Conservation (phyloP, 2,329 filamentous ascomycete genomes). For the Aspergillus intermedius region DNA sequence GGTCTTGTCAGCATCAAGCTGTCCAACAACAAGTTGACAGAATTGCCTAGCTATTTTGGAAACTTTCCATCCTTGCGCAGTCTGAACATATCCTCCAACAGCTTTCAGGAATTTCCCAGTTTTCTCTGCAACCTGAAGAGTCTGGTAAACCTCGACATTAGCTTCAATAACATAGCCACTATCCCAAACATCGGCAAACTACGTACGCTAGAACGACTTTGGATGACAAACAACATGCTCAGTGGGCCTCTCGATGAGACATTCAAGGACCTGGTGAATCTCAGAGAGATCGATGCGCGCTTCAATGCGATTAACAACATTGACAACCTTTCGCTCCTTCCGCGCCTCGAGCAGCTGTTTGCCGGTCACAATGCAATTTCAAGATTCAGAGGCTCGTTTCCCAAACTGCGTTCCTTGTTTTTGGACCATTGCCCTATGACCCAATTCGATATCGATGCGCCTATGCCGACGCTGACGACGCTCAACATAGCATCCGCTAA, state of each 20-base stretch:
- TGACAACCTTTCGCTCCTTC: conserved; percentile 75
- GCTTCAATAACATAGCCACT: conserved; percentile 82
- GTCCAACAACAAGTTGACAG: conserved; percentile 82
- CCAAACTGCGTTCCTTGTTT: conserved; percentile 73
- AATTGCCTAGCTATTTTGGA: conserved; percentile 74
- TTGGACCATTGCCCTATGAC: conserved; percentile 94
- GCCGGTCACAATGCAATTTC: conserved; percentile 91
- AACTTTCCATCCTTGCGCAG: conserved; percentile 72
- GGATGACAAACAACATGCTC: conserved; percentile 92
- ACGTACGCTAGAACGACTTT: conserved; percentile 74
- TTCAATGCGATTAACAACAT: conserved; percentile 88
- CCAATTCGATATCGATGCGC: conserved; percentile 73
- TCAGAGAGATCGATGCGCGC: conserved; percentile 89
- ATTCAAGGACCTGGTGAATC: conserved; percentile 64
- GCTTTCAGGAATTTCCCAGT: conserved; percentile 73
- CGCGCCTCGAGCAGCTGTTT: conserved; percentile 78
- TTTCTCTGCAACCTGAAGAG: conserved; percentile 78
- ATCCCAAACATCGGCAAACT: conserved; percentile 76
- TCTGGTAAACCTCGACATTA: conserved; percentile 87
- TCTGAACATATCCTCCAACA: conserved; percentile 90
- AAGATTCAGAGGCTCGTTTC: conserved; percentile 82
- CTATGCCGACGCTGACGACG: conserved; percentile 73
- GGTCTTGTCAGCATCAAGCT: conserved; percentile 83
- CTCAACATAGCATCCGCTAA: conserved; percentile 90
- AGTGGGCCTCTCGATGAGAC: conserved; percentile 65